phyloP scores from a whole-genome alignment of 1,284 basidiomycete genomes.

The Ustilago tritici region DNA sequence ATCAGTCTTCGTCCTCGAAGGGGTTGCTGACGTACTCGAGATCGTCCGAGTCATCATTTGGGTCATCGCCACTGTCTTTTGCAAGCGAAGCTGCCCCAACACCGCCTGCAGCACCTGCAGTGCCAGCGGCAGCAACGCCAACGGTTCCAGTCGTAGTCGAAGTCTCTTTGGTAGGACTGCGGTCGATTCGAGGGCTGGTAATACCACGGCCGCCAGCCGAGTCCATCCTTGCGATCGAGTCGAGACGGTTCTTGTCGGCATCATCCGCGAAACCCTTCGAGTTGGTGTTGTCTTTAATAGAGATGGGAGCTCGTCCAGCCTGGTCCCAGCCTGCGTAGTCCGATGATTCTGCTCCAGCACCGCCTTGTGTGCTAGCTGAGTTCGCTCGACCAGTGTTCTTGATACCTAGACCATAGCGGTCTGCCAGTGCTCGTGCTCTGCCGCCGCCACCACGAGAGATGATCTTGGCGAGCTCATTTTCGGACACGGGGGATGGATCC shows the following conservation, averaged over 20 bases:
- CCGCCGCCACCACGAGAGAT: conserved; percentile 44
- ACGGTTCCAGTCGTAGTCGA: conserved; percentile 10
- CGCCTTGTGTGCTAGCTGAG: background rate
- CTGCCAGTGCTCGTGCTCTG: conserved; percentile 28
- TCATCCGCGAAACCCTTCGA: background rate
- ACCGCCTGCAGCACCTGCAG: conserved; percentile 7
- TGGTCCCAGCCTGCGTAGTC: conserved; percentile 53
- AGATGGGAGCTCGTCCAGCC: conserved; percentile 49
- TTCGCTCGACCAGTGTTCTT: conserved; percentile 23
- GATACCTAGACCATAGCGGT: conserved; percentile 45
- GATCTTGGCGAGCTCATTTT: conserved; percentile 63
- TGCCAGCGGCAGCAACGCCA: conserved; percentile 10
- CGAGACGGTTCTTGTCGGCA: conserved; percentile 9
- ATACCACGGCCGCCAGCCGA: conserved; percentile 42
- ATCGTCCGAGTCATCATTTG: conserved; percentile 54
- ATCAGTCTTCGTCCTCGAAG: conserved; percentile 61
- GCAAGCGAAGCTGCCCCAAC: conserved; percentile 3
- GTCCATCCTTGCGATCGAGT: conserved; percentile 51
- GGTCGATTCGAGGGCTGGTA: conserved; percentile 28
- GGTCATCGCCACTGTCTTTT: conserved; percentile 30
- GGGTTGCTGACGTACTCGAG: conserved; percentile 63
- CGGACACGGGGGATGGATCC: conserved; percentile 56
- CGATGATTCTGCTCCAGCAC: conserved; percentile 2
- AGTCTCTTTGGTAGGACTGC: conserved; percentile 23
- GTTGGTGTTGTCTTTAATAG: conserved; percentile 45